Base-by-base conservation (phyloP, 495 filamentous ascomycete species). In the Astrocystis sublimbata region DNA sequence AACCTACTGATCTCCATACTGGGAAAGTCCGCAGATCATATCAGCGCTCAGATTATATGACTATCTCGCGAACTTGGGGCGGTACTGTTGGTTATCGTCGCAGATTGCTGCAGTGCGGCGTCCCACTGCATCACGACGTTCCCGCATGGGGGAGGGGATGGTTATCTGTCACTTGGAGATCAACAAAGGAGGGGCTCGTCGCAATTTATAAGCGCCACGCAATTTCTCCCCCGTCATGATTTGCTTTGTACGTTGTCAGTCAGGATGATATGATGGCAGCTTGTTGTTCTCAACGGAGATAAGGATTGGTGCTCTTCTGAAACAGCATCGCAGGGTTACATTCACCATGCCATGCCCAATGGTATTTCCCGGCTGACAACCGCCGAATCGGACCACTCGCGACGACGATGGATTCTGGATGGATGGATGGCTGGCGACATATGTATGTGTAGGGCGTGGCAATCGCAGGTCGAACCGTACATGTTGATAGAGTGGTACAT, bases 391-490 rank as follows among this genome's bases (percentile, higher is more conserved):
- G 17, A 8, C 41, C 36, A 52, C 15, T 19, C n/a, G n/a, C n/a
- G n/a, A n/a, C n/a, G n/a, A n/a, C n/a, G n/a, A n/a, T n/a, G n/a
- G n/a, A n/a, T n/a, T n/a, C n/a, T n/a, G n/a, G n/a, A n/a, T n/a
- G n/a, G n/a, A 45, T 33, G 54, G 6, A 40, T 43, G 54, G 38
- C 21, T 57, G 54, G 19, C 40, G 19, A 43, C 26, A 31, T 47
- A 21, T 26, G 35, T 42, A 42, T 42, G 58, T 61, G n/a, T n/a
- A n/a, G n/a, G n/a, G n/a, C n/a, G n/a, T n/a, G n/a, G n/a, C n/a
- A 61, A 53, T 49, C 45, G 49, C 13, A 53, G 47, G 45, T 26
- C 31, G 58, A 36, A 45, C 58, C 58, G 35, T 61, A 31, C 12
- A 13, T n/a, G 58, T 43, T 19, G n/a, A 52, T 12, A 40, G 0